These are phyloP conservation scores for Penicillium sp. DNA, from an alignment of 2,329 filamentous ascomycete genomes.

Conservation along the genomic window DNA sequence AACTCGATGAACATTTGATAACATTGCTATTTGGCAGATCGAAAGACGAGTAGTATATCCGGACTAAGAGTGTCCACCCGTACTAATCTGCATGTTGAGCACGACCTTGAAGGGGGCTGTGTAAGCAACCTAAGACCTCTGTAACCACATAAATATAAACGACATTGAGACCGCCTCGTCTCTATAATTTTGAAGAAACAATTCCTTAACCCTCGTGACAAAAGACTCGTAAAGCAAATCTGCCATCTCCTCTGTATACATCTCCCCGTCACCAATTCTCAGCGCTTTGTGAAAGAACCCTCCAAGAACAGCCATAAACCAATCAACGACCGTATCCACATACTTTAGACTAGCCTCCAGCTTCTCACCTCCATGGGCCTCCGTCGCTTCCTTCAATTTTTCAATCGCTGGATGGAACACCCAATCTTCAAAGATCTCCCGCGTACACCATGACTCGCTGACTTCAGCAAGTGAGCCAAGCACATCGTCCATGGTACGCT, in stretches of 20 bases:
- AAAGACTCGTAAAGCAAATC: not conserved
- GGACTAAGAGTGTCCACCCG: too few species aligned
- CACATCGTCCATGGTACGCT: not conserved
- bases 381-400: not conserved
- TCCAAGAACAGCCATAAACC: not conserved
- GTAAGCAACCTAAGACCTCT: not conserved
- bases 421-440: not conserved
- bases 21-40: too few species aligned
- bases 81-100: too few species aligned
- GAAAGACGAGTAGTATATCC: too few species aligned
- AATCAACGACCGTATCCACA: not conserved
- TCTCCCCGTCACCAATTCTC: not conserved
- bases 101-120: too few species aligned
- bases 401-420: not conserved
- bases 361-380: not conserved
- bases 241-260: not conserved
- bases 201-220: not conserved
- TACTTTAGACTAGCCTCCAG: not conserved
- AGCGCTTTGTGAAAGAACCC: not conserved
- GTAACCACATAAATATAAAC: not conserved
- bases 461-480: not conserved
- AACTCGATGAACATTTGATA: too few species aligned
- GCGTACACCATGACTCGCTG: not conserved
- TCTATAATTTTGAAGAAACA: not conserved
- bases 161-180: not conserved